A percentile compares a stretch with the other conserved stretches of the same genome.
These are phyloP conservation scores for Hondaea fermentalgiana DNA, from an alignment of 108 stramenopile genomes.

Conservation along the genomic window DNA sequence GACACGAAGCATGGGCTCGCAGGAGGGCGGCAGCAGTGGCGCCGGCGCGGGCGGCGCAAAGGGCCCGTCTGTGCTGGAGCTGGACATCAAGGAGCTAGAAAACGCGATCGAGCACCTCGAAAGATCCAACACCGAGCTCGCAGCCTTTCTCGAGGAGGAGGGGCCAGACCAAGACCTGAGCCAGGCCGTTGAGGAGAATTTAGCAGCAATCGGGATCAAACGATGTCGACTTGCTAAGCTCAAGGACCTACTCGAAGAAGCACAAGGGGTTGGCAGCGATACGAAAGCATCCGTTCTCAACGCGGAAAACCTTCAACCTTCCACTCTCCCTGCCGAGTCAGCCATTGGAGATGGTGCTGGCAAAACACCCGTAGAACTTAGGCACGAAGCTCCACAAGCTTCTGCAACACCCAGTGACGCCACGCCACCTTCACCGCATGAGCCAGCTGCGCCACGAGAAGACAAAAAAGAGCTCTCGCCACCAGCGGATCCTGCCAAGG, in stretches of 20 bases:
- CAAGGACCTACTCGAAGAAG: not conserved
- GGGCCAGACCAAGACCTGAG: not conserved
- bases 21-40: too few relatives aligned
- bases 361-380: not conserved
- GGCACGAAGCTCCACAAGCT: not conserved
- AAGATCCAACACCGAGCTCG: not conserved
- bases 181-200: not conserved
- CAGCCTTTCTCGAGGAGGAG: not conserved
- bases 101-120: not conserved
- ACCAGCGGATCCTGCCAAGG: too few relatives aligned
- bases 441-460: not conserved
- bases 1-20: too few relatives aligned
- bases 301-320: not conserved
- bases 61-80: not conserved
- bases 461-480: too few relatives aligned
- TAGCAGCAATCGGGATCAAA: not conserved
- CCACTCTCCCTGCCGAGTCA: not conserved
- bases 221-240: not conserved
- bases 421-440: not conserved
- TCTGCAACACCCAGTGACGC: not conserved
- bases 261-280: not conserved
- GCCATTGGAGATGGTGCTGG: not conserved
- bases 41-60: not conserved
- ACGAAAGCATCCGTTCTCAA: not conserved
- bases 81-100: constrained; percentile 6